Evolutionary conservation across 495 filamentous ascomycete genomes (phyloP), one percentile per base, ranked within the genome.

Genomic region (Penicillium soppii): DNA sequence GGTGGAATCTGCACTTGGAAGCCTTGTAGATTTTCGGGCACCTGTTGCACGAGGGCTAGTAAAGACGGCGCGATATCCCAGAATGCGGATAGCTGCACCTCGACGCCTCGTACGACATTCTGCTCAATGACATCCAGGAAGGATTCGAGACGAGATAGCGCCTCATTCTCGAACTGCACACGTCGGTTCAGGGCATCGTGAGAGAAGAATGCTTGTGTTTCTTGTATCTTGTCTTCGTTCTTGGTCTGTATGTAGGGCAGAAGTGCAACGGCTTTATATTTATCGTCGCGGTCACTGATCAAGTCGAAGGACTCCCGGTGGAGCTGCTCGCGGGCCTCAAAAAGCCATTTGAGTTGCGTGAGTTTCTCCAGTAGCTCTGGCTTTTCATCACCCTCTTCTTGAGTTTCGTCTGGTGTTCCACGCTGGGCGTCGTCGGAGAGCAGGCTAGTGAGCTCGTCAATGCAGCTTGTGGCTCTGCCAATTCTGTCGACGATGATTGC

Each of bases 51-150:
- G 17, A 96, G 67, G 1, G 83, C 78, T 8, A 85, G 75, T 0
- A 98, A 79, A 1, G 82, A 78, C 1, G 95, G 95, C 0, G 91
- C 94, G 56, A 97, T 95, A 60, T 98, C 95, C 94, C 94, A 98
- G 71, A 97, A 98, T 3, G 91, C 91, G 13, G 83, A 88, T 0
- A 96, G 79, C 66, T 97, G 95, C 25, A 88, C 79, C 64, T 97
- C 92, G 13, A 97, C 90, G 4, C 92, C 94, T 4, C 91, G 84
- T 3, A 82, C 80, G 20, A 95, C 90, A 46, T 92, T 94, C 61
- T 83, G 79, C 67, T 96, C 91, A 23, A 97, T 84, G 15, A 92
- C 82, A 26, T 82, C 78, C 47, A 89, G 73, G 66, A 97, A 95
- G 19, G 88, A 84, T 48, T 90, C 82, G 19, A 86, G 84, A 9